phyloP scores from a whole-genome alignment of 208 protist species.

The Leptomonas pyrrhocoris region DNA sequence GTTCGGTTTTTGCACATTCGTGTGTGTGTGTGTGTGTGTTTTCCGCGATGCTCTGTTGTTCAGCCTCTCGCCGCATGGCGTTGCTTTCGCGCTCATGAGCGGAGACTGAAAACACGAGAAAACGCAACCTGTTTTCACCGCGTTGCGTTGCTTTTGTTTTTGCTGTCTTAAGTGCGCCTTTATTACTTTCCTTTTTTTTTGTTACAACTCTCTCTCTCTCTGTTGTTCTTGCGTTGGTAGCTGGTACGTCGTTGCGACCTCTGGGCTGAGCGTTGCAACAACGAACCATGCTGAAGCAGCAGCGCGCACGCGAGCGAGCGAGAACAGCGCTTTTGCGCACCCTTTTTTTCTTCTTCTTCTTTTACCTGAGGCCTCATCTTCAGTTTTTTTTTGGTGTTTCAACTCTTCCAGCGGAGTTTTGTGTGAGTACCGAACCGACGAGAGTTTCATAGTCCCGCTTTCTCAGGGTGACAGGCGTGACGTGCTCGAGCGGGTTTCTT shows the following conservation, averaged over 20 bases:
- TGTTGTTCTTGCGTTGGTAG: not conserved
- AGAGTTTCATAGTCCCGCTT: not conserved
- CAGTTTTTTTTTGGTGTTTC: conserved; percentile 5
- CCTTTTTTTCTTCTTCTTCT: too few relatives aligned
- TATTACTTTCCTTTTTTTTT: not conserved
- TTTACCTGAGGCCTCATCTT: too few relatives aligned
- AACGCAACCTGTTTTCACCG: too few relatives aligned
- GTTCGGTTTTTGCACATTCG: too few relatives aligned
- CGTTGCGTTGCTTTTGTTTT: conserved; percentile 3
- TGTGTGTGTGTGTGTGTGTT: too few relatives aligned
- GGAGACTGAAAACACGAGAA: too few relatives aligned
- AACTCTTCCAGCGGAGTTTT: not conserved
- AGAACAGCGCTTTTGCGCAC: not conserved
- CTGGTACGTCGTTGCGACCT: not conserved
- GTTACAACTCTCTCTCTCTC: conserved; percentile 1
- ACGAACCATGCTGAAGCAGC: not conserved
- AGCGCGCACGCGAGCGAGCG: not conserved
- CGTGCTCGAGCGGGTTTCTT: too few relatives aligned
- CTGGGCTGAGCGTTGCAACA: not conserved
- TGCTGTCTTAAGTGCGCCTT: conserved; percentile 6
- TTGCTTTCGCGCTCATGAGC: too few relatives aligned
- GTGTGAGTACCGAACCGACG: not conserved
- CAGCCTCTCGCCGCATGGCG: too few relatives aligned
- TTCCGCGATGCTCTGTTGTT: too few relatives aligned
- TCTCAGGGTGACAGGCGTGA: too few relatives aligned